phyloP scores from a whole-genome alignment of 176 grass and related monocot genomes.

The Avena insularis region DNA sequence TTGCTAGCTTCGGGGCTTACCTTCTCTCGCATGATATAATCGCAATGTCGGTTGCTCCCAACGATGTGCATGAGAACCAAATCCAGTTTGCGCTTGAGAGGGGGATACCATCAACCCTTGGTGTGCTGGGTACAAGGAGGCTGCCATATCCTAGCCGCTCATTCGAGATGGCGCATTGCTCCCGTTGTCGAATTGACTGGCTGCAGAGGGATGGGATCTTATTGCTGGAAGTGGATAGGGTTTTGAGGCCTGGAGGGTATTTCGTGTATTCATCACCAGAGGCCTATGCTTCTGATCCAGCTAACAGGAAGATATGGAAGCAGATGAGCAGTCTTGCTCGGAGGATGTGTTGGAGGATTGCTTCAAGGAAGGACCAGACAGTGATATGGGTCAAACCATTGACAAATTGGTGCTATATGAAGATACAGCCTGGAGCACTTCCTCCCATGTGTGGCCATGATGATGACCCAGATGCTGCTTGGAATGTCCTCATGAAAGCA shows the following conservation, averaged over 20 bases:
- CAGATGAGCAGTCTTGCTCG: constrained; percentile 65
- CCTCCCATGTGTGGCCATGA: constrained; percentile 55
- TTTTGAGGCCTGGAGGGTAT: constrained; percentile 79
- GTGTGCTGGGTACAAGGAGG: constrained; percentile 75
- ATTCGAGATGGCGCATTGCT: constrained; percentile 78
- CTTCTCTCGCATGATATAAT: constrained; percentile 64
- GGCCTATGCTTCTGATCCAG: constrained; percentile 67
- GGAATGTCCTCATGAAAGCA: constrained; percentile 80
- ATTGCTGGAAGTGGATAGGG: constrained; percentile 72
- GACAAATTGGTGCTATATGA: constrained; percentile 76
- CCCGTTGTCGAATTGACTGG: constrained; percentile 79
- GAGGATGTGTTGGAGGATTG: constrained; percentile 78
- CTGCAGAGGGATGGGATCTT: constrained; percentile 86
- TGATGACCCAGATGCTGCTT: constrained; percentile 76
- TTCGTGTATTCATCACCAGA: constrained; percentile 84
- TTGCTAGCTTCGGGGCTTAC: constrained; percentile 81
- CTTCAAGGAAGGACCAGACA: constrained; percentile 76
- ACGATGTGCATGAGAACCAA: constrained; percentile 88
- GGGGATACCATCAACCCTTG: constrained; percentile 71
- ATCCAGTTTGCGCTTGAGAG: constrained; percentile 90
- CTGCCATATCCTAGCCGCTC: constrained; percentile 70
- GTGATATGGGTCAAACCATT: constrained; percentile 85
- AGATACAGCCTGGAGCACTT: constrained; percentile 57
- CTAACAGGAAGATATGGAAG: constrained; percentile 72
- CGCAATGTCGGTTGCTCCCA: constrained; percentile 77